Evolutionary conservation across 495 filamentous ascomycete species (phyloP), one percentile per base, ranked within the genome.

Genomic region (Chlorociboria aeruginascens): DNA sequence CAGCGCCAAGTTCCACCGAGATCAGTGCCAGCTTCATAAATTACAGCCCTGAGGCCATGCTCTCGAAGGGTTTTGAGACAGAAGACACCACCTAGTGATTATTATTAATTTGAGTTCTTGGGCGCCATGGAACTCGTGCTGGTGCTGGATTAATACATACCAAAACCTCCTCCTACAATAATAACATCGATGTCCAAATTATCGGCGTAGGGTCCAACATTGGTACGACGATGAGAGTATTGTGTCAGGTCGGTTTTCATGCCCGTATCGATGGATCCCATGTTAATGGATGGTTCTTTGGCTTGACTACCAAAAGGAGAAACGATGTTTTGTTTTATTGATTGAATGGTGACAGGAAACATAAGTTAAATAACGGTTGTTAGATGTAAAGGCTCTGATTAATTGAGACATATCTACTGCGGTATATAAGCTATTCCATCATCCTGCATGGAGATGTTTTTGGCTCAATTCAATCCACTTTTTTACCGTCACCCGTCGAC

Each of bases 141-240:
- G 29, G 14, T 16, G 34, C 11, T 40, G 46, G 36, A 2, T 17
- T n/a, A 20, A 36, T 11, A 14, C 10, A 36, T 36, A 40, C 64
- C 59, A 36, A 76, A 76, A 8, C 74, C 74, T 14, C 66, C 73
- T 7, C 74, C 75, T 13, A 78, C 67, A 45, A 77, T 64, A 13
- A 77, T 55, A 40, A 62, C 66, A 46, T 79, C 76, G 17, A 71
- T 50, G 20, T 80, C 61, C 10, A 60, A 50, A 25, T 58, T 43
- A 10, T 50, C 62, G 16, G 58, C 57, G 40, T 64, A 70, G 8
- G 62, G 61, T 4, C 58, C 62, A 11, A 55, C 49, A 56, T 76
- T 53, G 43, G 65, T 50, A 52, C 67, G 14, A 60, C 69, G 17
- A 60, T 72, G 55, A 13, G 46, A 29, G 32, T 56, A 60, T 32